Evolutionary conservation across 2,329 filamentous ascomycete genomes (phyloP), one percentile per base, ranked within the genome.

Genomic region (Alternaria ventricosa): DNA sequence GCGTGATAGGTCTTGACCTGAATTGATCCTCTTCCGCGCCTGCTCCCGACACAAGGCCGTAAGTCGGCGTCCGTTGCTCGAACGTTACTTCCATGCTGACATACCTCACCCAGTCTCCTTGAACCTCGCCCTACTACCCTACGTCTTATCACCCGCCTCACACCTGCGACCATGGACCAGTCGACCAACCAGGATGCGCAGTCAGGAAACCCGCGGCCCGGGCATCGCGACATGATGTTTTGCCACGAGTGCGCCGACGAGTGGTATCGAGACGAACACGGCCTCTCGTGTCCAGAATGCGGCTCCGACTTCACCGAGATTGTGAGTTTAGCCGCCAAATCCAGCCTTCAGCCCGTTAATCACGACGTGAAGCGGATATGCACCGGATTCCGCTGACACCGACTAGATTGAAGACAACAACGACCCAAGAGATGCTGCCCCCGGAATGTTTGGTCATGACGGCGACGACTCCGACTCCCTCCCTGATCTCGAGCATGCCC

Each of bases 241-340:
- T 99, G 96, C 80, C 93, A 98, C 80, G 82, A 86, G 64, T 98
- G 96, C 82, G 79, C 86, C 56, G 82, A 91, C 67, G 91, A 97
- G 78, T 98, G 94, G 93, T 92, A 91, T 74, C 85, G 88, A 63
- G 88, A 92, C 63, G 87, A 91, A 67, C 84, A 87, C 68, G 89
- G 86, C 25, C 81, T 97, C 66, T 83, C 82, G 15, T 99, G 96
- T 76, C 93, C 94, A 15, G 80, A 83, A n/a, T 99, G 96, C 77
- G 78, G 85, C 5, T 89, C 89, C 41, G 93, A 97, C 20, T 90
- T 93, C 69, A 93, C 89, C 15, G 94, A 99, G 82, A 93, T 98
- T 72, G 94, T 97, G 84, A 75, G 90, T 84, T 60, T 51, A 62
- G 53, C 59, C 43, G 61, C 65, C 51, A 30, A 13, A 61, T 54